These are phyloP conservation scores for Gardenia jasminoides DNA, from an alignment of 257 asterid genomes.

Conservation along the genomic window DNA sequence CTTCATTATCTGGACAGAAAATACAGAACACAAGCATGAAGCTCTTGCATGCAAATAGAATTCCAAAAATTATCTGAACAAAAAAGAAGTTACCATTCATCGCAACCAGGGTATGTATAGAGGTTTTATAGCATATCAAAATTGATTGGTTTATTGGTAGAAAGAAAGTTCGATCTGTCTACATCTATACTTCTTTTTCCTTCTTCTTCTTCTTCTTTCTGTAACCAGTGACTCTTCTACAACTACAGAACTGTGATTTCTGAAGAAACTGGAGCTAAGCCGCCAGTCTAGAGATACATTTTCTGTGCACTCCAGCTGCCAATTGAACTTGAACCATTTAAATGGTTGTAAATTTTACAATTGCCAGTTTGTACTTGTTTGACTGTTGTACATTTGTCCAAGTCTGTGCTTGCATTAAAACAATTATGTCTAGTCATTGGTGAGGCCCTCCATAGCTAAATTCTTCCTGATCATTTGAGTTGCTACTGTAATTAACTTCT, in stretches of 20 bases:
- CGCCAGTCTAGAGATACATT: too few species aligned
- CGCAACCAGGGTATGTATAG: too few species aligned
- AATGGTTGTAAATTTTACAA: not conserved
- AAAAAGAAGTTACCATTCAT: not conserved
- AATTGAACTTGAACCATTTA: not conserved
- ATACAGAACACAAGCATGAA: not conserved
- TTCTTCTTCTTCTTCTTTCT: too few species aligned
- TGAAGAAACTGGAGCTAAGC: too few species aligned
- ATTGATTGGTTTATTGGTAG: too few species aligned
- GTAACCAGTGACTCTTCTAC: too few species aligned
- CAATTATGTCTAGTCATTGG: not conserved
- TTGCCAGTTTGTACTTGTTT: not conserved
- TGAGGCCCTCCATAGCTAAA: not conserved
- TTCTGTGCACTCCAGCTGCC: not conserved
- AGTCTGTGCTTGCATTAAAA: not conserved
- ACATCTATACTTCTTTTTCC: too few species aligned
- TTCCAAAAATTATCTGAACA: not conserved
- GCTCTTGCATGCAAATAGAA: not conserved
- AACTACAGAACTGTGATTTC: too few species aligned
- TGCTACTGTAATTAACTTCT: not conserved
- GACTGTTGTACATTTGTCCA: not conserved
- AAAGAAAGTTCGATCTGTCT: too few species aligned
- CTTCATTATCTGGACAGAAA: slow-evolving; percentile 40
- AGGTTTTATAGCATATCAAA: too few species aligned
- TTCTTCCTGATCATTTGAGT: not conserved